Percentiles rank a stretch among this genome's conserved stretches.
phyloP scores from a whole-genome alignment of 768 basidiomycete species.

The Amanita exitialis region DNA sequence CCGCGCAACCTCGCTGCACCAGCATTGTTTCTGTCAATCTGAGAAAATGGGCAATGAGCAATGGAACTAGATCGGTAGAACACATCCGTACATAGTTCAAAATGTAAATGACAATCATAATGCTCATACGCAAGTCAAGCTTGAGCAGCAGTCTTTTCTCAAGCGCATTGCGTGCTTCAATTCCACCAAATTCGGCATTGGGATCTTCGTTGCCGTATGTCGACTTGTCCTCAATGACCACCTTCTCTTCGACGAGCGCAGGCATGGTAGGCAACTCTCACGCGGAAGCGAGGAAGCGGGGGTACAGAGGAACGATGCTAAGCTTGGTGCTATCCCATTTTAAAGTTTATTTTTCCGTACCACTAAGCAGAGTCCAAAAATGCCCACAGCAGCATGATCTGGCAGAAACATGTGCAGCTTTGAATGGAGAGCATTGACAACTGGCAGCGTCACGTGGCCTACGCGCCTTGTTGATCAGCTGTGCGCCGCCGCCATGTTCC shows the following conservation, averaged over 20 bases:
- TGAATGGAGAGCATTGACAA: too few relatives aligned
- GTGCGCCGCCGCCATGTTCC: not conserved
- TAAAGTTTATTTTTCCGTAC: not conserved
- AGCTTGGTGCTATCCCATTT: not conserved
- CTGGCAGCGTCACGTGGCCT: not conserved
- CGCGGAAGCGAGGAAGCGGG: not conserved
- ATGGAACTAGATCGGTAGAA: constrained; percentile 1
- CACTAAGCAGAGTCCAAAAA: too few relatives aligned
- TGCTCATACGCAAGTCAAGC: constrained; percentile 46
- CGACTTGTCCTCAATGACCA: not conserved
- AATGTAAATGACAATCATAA: constrained; percentile 42
- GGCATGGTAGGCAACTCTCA: not conserved
- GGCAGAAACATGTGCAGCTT: too few relatives aligned
- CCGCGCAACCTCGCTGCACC: constrained; percentile 69
- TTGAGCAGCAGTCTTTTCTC: constrained; percentile 47
- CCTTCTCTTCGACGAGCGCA: not conserved
- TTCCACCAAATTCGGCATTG: constrained; percentile 40
- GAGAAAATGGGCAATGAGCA: constrained; percentile 3
- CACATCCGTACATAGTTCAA: constrained; percentile 29
- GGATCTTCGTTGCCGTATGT: constrained; percentile 8
- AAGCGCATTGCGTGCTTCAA: constrained; percentile 31
- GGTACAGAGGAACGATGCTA: not conserved
- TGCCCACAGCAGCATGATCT: too few relatives aligned
- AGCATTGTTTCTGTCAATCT: constrained; percentile 75
- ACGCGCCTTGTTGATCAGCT: not conserved